Conservation (phyloP, 2,329 filamentous ascomycete genomes). For the Calonectria pseudoturangicola region DNA sequence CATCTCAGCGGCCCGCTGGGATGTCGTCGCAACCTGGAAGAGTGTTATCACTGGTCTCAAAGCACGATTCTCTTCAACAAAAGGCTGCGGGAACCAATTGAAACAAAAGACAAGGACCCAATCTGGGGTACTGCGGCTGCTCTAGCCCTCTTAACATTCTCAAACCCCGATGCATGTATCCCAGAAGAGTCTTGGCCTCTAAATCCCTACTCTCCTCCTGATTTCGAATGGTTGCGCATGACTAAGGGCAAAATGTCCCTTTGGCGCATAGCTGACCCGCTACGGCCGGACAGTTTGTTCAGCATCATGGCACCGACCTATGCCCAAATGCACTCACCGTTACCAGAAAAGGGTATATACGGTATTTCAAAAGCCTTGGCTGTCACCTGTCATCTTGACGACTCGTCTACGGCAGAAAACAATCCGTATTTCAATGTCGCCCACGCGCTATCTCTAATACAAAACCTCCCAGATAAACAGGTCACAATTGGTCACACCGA, state of each 20-base stretch:
- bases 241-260: slow-evolving; percentile 61
- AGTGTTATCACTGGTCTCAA: slow-evolving; percentile 66
- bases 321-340: slow-evolving; percentile 60
- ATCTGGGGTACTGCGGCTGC: slow-evolving; percentile 68
- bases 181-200: slow-evolving; percentile 61
- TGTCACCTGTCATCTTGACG: slow-evolving; percentile 50
- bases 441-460: slow-evolving; percentile 59
- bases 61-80: slow-evolving; percentile 63
- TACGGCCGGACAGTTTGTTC: slow-evolving; percentile 61
- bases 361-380: slow-evolving; percentile 53
- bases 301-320: slow-evolving; percentile 58
- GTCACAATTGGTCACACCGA: slow-evolving; percentile 57
- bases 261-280: slow-evolving; percentile 58
- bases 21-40: slow-evolving; percentile 57
- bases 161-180: slow-evolving; percentile 59
- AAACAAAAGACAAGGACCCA: slow-evolving; percentile 62
- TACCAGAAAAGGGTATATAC: slow-evolving; percentile 54
- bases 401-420: slow-evolving; percentile 57
- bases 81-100: slow-evolving; percentile 59
- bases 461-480: slow-evolving; percentile 54
- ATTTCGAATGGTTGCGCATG: slow-evolving; percentile 61
- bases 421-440: slow-evolving; percentile 63
- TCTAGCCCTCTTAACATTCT: slow-evolving; percentile 63
- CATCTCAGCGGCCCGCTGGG: slow-evolving; percentile 51
- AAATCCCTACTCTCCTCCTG: slow-evolving; percentile 45